Base-by-base conservation (phyloP, 192 early-diverging fungal genomes). In the Coemansia sp. region DNA sequence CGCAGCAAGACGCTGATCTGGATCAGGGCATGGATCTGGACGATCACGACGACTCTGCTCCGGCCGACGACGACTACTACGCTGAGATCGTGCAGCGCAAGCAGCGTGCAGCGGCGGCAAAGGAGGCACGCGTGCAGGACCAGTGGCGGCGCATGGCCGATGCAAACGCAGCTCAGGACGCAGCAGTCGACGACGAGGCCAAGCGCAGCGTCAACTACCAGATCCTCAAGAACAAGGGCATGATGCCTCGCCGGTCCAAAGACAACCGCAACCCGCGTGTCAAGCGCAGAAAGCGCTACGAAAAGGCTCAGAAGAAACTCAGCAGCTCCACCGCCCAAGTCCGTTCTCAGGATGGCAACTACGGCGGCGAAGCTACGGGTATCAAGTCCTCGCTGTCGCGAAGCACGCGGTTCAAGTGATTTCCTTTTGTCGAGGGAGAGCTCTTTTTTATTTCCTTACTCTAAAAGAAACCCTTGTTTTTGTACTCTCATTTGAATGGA, bases 221-320 rank as follows among this genome's bases (percentile, higher is more conserved):
- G 62, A 98, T 98, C 67, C 85, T 96, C 67, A 90, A 93, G 77
- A 98, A 98, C 85, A 92, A 93, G 84, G 97, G 97, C 59, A 85
- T 98, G 53, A 92, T 90, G 27, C 95, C 94, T 35, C 85, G 86
- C 56, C 91, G 97, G 60, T 89, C 88, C 73, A 95, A 96, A 87
- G 92, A 93, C 50, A 83, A 93, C 69, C 89, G 94, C 73, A 98
- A 98, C 79, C 87, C 94, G 56, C 88, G 97, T 74, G 94, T 98
- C 71, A 95, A 95, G 85, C 87, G 92, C 61, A 84, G 92, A 22
- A 86, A 86, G 69, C 91, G 90, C 81, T 98, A 86, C 84, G 95
- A 93, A 67, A 84, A 88, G 77, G 91, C 91, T 45, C 84, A 88
- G 79, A 98, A 97, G 88, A 94, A 92, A 70, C 82, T 98, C 68